Evolutionary conservation across 2,329 filamentous ascomycete species (phyloP), one percentile per base, ranked within the genome.

Genomic region (Helminthosporium solani): DNA sequence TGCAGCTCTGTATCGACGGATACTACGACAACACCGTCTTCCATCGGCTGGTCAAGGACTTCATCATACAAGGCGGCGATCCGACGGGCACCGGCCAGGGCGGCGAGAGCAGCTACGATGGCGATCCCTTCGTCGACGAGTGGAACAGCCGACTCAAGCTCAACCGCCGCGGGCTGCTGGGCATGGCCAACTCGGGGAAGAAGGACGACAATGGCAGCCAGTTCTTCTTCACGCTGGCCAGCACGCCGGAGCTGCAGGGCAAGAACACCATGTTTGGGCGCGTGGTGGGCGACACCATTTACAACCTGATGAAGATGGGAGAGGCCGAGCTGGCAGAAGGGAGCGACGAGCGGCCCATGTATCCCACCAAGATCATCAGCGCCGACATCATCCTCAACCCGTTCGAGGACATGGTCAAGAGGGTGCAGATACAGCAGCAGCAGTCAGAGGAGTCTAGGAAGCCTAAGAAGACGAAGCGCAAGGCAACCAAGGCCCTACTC

Each of bases 1-100:
- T 99, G 30, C 94, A 99, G 70, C 86, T 91, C 64, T 94, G 89
- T 66, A 81, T 96, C 57, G 91, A 99, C 67, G 90, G 90, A 58
- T 97, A 97, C 76, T 99, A 97, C 75, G 86, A 90, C 61, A 85
- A 86, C 65, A 96, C 91, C 0, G 85, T 94, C 52, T 99, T 99
- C 74, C 94, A 99, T 74, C 88, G 94, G 19, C 78, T 97, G 5
- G 85, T 96, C 0, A 89, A 91, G 0, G 88, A 87, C 41, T 99
- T 99, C 70, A 88, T 99, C 52, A 75, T 97, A 9, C 94, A 99
- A 66, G 94, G 92, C 23, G 94, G 94, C 45, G 94, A 99, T 61
- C 92, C 94, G 0, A 96, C 90, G 0, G 90, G 90, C 19, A 96
- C 90, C 0, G 92, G 92, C 11, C 85, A 89, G 60, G 94, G 94